Percentiles rank a stretch among this genome's conserved stretches.
Evolutionary conservation across 2,329 filamentous ascomycete genomes (phyloP).

Genomic region (Fusarium abutilonis): DNA sequence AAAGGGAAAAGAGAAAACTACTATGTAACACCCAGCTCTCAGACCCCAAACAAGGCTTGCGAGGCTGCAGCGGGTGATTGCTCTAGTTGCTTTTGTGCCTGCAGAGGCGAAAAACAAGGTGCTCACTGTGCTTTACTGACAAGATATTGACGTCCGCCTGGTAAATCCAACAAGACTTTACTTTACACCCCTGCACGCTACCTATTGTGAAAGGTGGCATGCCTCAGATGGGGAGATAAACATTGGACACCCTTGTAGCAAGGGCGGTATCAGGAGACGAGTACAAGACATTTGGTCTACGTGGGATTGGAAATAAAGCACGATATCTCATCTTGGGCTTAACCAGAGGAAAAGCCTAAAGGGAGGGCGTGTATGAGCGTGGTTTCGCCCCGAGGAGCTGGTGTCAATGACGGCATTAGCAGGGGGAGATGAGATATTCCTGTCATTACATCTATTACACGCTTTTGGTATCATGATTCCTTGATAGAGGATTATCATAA

Average conservation of each 20-base stretch:
- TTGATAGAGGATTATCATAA: constrained; percentile 10
- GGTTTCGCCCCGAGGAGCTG: constrained; percentile 2
- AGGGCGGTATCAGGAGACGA: constrained; percentile 22
- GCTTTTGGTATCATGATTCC: constrained; percentile 14
- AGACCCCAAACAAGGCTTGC: constrained; percentile 5
- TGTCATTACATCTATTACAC: constrained; percentile 6
- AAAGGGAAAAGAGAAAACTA: constrained; percentile 33
- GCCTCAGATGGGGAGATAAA: constrained; percentile 20
- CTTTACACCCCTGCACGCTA: constrained; percentile 26
- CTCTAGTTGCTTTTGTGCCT: constrained; percentile 18
- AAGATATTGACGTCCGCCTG: not conserved
- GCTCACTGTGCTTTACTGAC: not conserved
- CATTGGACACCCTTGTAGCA: constrained; percentile 7
- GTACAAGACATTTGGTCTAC: constrained; percentile 3
- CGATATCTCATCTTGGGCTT: constrained; percentile 8
- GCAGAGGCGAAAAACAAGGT: constrained; percentile 10
- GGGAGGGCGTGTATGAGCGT: constrained; percentile 9
- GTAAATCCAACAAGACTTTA: constrained; percentile 24
- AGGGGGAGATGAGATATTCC: constrained; percentile 11
- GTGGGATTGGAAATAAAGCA: constrained; percentile 8
- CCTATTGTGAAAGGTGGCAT: constrained; percentile 26
- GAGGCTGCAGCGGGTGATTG: constrained; percentile 25
- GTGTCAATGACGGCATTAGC: constrained; percentile 25
- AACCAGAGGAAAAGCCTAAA: not conserved
- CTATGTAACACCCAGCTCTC: not conserved